Base-by-base conservation (phyloP, 2,329 filamentous ascomycete species). In the Sporothrix euskadiensis region DNA sequence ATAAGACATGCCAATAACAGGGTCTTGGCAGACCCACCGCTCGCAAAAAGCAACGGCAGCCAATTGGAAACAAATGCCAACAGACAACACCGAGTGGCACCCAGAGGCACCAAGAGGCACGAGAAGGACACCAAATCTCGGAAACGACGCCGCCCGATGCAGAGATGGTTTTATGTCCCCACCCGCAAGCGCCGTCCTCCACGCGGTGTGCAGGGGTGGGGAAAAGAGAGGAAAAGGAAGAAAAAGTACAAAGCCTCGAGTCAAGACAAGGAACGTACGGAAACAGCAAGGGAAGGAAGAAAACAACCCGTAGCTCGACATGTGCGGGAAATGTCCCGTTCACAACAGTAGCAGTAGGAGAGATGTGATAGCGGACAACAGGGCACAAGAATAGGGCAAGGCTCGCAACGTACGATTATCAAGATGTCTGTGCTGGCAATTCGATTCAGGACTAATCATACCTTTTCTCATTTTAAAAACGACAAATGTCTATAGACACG, bases 361-460 rank as follows among this genome's bases (percentile, higher is more conserved):
- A 44, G 12, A 3, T 10, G 12, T 41, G 12, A 44, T 14, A 12
- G 9, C 8, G 41, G 41, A 14, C 41, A 44, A 3, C 41, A 14
- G 49, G 49, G n/a, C 2, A 22, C 41, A 22, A 57, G 54, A 57
- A 32, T 57, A 57, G 54, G 54, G 54, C 54, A 32, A 57, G 54
- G 54, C 56, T 63, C 59, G 59, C 30, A 63, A 63, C 59, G n/a
- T 63, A 63, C 59, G 59, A 63, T 63, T n/a, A 8, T 54, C 1
- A 6, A 9, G 9, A 44, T 14, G 52, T 54, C 52, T 54, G 52
- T 54, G 52, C 52, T 54, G n/a, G 52, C 19, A 54, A 54, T 10
- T 44, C 41, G 41, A 44, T 10, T 10, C 12, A 12, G 41, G 52
- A 54, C 52, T 9, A 54, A 54, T 26, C 16, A 54, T 22, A n/a